Evolutionary conservation across 1,139 yeast genomes (phyloP).

Genomic region (Scheffersomyces insectosa): DNA sequence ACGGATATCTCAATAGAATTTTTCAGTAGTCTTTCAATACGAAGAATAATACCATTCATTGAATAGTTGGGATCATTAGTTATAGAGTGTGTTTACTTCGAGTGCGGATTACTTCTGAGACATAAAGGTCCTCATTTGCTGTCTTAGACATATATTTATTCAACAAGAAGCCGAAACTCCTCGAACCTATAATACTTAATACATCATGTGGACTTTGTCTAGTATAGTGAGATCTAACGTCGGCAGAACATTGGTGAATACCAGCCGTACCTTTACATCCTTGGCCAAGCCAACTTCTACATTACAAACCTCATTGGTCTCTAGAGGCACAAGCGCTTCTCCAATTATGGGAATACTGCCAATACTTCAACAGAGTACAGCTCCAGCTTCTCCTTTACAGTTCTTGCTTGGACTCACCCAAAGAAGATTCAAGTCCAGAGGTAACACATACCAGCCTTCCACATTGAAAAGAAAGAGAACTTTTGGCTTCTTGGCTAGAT

Average conservation of each 20-base stretch:
- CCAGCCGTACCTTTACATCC: conserved; percentile 16
- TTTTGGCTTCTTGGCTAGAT: conserved; percentile 88
- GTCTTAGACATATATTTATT: no score
- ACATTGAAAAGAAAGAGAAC: conserved; percentile 88
- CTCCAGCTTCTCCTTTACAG: conserved; percentile 20
- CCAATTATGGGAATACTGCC: conserved; percentile 1
- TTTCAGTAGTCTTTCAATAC: no score
- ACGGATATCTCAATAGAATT: no score
- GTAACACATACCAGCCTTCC: conserved; percentile 94
- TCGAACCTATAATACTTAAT: not conserved
- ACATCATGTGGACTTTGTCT: conserved; percentile 10
- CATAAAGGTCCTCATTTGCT: no score
- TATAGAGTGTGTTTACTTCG: no score
- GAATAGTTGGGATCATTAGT: no score
- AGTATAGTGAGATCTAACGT: conserved; percentile 7
- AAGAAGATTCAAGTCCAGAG: conserved; percentile 82
- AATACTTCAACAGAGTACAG: conserved; percentile 5
- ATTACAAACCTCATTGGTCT: conserved; percentile 2
- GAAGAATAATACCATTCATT: no score
- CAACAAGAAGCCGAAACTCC: no score
- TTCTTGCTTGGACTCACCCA: conserved; percentile 44
- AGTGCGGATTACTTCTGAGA: no score
- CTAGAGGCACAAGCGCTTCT: not conserved
- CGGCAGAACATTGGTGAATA: conserved; percentile 5
- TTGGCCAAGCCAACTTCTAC: conserved; percentile 17